phyloP scores from a whole-genome alignment of 2,329 filamentous ascomycete species.

The Chaetomiaceae sp. region DNA sequence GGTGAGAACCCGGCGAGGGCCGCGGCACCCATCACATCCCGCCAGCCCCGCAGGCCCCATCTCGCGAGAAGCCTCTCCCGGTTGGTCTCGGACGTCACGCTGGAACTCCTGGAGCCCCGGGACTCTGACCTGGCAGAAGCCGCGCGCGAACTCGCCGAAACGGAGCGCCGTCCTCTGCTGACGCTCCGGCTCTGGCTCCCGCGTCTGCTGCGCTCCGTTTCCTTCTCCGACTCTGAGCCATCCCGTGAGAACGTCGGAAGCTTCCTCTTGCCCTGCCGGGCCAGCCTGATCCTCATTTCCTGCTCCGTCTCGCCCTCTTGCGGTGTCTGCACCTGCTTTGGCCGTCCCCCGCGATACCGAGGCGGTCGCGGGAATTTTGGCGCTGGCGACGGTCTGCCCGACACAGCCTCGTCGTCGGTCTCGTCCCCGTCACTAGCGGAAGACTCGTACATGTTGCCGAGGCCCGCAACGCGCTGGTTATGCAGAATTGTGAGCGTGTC shows the following conservation, averaged over 20 bases:
- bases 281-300: constrained; percentile 35
- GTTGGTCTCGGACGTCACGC: constrained; percentile 6
- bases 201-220: not conserved
- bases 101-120: constrained; percentile 9
- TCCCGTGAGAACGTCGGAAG: not conserved
- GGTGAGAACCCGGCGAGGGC: constrained; percentile 66
- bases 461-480: constrained; percentile 54
- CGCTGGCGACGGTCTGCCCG: not conserved
- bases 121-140: constrained; percentile 1
- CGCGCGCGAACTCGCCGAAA: constrained; percentile 23
- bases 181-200: constrained; percentile 3
- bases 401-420: constrained; percentile 1
- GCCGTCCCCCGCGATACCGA: constrained; percentile 8
- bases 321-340: constrained; percentile 20
- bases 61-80: constrained; percentile 16
- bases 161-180: constrained; percentile 13
- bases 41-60: constrained; percentile 68
- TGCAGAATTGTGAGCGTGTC: constrained; percentile 65
- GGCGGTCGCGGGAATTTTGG: not conserved
- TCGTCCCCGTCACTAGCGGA: constrained; percentile 19
- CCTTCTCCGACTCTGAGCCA: not conserved
- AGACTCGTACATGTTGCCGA: constrained; percentile 26
- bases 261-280: constrained; percentile 31
- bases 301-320: constrained; percentile 30
- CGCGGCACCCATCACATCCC: constrained; percentile 75